Evolutionary conservation across 2,329 filamentous ascomycete species (phyloP).

Genomic region (Alternaria sp.): DNA sequence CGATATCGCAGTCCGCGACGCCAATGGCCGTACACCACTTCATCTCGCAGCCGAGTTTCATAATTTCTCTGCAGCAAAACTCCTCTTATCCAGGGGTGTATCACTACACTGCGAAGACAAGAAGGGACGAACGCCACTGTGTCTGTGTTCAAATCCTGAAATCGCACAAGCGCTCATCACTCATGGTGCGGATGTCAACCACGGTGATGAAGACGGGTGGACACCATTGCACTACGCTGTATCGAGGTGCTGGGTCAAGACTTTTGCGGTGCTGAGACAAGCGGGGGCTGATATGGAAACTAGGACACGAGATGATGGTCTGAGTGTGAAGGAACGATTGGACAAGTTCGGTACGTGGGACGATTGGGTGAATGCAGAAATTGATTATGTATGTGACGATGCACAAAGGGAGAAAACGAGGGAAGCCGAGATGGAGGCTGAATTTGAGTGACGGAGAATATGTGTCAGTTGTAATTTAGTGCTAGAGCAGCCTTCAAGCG

Average conservation of each 20-base stretch:
- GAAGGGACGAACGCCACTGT: slow-evolving; percentile 3
- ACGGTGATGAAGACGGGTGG: neutral
- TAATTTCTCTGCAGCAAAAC: neutral
- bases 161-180: neutral
- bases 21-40: slow-evolving; percentile 3
- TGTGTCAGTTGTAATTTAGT: no score
- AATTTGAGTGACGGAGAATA: neutral
- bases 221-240: slow-evolving; percentile 8
- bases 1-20: neutral
- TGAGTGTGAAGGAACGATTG: neutral
- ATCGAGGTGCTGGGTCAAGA: neutral
- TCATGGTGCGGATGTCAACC: neutral
- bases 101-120: neutral
- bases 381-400: neutral
- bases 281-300: neutral
- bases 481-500: no score
- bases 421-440: neutral
- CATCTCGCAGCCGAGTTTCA: slow-evolving; percentile 4
- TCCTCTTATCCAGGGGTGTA: slow-evolving; percentile 7
- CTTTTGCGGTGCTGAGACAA: neutral
- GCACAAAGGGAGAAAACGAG: neutral
- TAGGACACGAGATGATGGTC: neutral
- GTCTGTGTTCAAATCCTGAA: neutral
- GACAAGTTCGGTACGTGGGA: neutral
- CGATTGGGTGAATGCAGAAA: neutral